Conservation (phyloP, 306 rosid species). For the Cucurbita moschata region DNA sequence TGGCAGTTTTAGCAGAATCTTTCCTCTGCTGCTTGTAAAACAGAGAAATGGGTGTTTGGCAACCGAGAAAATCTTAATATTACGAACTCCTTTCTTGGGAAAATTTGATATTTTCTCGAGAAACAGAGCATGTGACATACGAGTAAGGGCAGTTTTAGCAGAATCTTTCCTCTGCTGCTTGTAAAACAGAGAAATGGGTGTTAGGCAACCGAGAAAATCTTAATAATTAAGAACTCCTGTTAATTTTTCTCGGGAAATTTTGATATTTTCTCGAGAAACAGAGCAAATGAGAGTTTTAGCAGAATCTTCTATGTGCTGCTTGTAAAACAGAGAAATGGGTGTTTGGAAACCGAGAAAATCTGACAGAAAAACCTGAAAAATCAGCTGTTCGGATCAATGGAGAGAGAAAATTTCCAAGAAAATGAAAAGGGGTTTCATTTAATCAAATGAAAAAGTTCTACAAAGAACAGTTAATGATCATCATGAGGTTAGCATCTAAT, state of each 20-base stretch:
- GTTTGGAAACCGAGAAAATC: neutral
- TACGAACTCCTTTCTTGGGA: neutral
- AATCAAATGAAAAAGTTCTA: neutral
- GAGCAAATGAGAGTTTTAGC: neutral
- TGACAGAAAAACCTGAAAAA: neutral
- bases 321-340: neutral
- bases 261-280: neutral
- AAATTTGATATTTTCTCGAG: too few relatives aligned
- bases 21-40: too few relatives aligned
- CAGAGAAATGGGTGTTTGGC: neutral
- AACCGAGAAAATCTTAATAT: neutral
- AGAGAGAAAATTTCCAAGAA: neutral
- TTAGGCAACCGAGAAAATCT: neutral
- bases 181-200: neutral
- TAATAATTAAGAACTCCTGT: too few relatives aligned
- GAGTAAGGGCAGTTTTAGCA: too few relatives aligned
- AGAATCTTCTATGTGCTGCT: neutral
- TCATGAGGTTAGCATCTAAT: constrained; percentile 1
- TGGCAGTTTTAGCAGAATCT: too few relatives aligned
- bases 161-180: neutral
- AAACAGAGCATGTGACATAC: too few relatives aligned
- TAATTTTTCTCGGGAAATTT: too few relatives aligned
- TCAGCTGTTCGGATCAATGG: neutral
- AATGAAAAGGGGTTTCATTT: constrained; percentile 1
- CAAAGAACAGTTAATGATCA: neutral